Evolutionary conservation across 176 grass and related monocot genomes (phyloP).

Genomic region (Pontederia paniculata): DNA sequence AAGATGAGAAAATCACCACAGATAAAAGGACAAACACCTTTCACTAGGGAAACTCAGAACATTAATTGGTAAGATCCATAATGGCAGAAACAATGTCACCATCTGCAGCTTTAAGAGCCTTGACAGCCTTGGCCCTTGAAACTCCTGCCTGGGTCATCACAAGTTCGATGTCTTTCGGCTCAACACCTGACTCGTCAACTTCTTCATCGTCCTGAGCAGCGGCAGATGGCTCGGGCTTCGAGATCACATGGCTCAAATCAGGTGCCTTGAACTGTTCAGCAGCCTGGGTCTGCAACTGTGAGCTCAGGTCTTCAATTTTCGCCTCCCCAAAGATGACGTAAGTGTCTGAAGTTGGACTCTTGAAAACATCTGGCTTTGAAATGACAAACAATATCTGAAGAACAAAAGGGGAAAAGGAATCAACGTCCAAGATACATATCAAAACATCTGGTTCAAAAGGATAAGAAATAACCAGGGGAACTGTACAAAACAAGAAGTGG

Average conservation of each 20-base stretch:
- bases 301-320: conserved; percentile 55
- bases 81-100: conserved; percentile 64
- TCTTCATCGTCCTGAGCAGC: conserved; percentile 31
- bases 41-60: no score
- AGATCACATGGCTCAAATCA: conserved; percentile 33
- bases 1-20: no score
- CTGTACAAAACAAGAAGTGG: no score
- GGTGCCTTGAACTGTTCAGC: conserved; percentile 55
- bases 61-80: conserved; percentile 60
- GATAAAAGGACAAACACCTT: no score
- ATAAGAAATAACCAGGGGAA: no score
- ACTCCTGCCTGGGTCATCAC: conserved; percentile 56
- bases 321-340: conserved; percentile 70
- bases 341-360: conserved; percentile 56
- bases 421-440: background rate
- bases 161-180: conserved; percentile 54
- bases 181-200: conserved; percentile 37
- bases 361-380: conserved; percentile 67
- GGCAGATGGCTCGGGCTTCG: conserved; percentile 31
- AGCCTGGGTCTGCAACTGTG: conserved; percentile 42
- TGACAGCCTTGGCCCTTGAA: conserved; percentile 42
- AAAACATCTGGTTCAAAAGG: background rate
- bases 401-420: background rate
- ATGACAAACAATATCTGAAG: conserved; percentile 51
- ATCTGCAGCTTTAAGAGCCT: conserved; percentile 27